Conservation (phyloP, 2,329 filamentous ascomycete genomes). For the Diaporthe velutina region DNA sequence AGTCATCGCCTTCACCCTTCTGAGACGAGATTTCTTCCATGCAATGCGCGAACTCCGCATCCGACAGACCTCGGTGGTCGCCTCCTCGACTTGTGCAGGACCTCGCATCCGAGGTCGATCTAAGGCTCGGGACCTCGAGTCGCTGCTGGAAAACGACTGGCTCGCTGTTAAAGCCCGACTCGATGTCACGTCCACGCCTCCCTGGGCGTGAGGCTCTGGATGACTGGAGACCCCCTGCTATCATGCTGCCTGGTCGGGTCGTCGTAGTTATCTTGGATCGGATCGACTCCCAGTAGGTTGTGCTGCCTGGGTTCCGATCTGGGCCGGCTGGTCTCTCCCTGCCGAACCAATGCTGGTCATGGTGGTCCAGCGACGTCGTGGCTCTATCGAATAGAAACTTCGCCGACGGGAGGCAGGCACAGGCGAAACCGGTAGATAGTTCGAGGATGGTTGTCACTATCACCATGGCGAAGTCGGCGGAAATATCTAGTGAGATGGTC, state of each 20-base stretch:
- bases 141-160: slow-evolving; percentile 30
- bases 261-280: slow-evolving; percentile 10
- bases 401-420: slow-evolving; percentile 45
- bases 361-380: neutral
- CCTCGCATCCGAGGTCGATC: slow-evolving; percentile 18
- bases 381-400: slow-evolving; percentile 35
- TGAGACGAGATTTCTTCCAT: neutral
- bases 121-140: slow-evolving; percentile 31
- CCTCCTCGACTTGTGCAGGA: slow-evolving; percentile 9
- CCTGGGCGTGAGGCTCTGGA: neutral
- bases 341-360: neutral
- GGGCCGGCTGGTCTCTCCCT: neutral
- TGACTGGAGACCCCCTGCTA: neutral
- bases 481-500: neutral
- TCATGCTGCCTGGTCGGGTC: neutral
- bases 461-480: slow-evolving; percentile 9
- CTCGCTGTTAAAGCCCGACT: neutral
- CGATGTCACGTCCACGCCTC: neutral
- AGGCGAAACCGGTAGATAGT: slow-evolving; percentile 44
- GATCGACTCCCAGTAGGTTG: slow-evolving; percentile 18
- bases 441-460: slow-evolving; percentile 40
- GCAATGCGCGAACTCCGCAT: neutral
- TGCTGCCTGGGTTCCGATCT: neutral
- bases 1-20: neutral
- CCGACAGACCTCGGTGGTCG: slow-evolving; percentile 11